Evolutionary conservation across 495 filamentous ascomycete species (phyloP).

Genomic region (Xeromyces bisporus): DNA sequence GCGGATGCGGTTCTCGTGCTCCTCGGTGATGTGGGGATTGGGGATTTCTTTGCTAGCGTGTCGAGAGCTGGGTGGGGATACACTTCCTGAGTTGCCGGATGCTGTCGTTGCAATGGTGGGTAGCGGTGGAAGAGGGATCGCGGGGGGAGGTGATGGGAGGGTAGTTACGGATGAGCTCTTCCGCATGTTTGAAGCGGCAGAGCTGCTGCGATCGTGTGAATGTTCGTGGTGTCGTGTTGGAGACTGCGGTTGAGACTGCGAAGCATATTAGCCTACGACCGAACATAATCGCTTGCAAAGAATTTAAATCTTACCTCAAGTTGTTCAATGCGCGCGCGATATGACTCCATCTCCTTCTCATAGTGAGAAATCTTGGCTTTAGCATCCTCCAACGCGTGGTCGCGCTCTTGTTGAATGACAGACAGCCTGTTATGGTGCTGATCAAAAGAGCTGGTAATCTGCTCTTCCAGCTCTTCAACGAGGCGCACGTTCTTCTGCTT

Average conservation of each 20-base stretch:
- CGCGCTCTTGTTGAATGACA: slow-evolving; percentile 40
- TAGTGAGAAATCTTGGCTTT: slow-evolving; percentile 26
- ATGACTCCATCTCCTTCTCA: slow-evolving; percentile 36
- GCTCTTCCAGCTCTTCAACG: slow-evolving; percentile 91
- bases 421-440: slow-evolving; percentile 79
- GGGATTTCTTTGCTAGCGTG: slow-evolving; percentile 72
- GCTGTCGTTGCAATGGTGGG: slow-evolving; percentile 24
- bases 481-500: slow-evolving; percentile 76
- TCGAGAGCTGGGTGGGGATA: slow-evolving; percentile 36
- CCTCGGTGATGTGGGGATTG: slow-evolving; percentile 48
- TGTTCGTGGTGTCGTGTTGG: slow-evolving; percentile 28
- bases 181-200: slow-evolving; percentile 58
- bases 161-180: slow-evolving; percentile 72
- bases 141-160: slow-evolving; percentile 87
- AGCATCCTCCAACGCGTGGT: slow-evolving; percentile 31
- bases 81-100: slow-evolving; percentile 19
- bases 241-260: too few relatives aligned
- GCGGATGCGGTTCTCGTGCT: slow-evolving; percentile 84
- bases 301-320: slow-evolving; percentile 28
- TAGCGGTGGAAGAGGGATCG: slow-evolving; percentile 66
- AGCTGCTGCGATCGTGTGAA: slow-evolving; percentile 54
- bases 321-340: slow-evolving; percentile 33
- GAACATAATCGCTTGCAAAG: too few relatives aligned
- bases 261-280: slow-evolving; percentile 8
- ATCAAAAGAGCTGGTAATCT: slow-evolving; percentile 87